Evolutionary conservation across 1,284 basidiomycete species (phyloP), one percentile per base, ranked within the genome.

Genomic region (Boletus semigastroideus): DNA sequence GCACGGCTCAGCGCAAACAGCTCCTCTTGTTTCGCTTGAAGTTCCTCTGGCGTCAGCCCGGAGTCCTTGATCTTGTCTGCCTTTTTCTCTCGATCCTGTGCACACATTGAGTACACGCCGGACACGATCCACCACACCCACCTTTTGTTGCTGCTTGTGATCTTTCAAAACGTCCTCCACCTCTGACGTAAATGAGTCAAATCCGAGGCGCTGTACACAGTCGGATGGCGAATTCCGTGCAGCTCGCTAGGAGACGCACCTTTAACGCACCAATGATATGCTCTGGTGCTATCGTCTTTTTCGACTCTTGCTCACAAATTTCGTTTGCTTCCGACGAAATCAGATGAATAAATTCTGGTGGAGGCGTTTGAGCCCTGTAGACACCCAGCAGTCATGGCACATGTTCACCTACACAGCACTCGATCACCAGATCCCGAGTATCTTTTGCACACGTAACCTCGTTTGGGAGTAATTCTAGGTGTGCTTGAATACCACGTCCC

Each of bases 271-370:
- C 78, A 40, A 98, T 88, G 43, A 99, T 95, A 67, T 99, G 96
- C 66, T 99, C 96, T 2, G 97, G 96, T 5, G 94, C 92, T 62
- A 99, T 99, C 0, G 96, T 99, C 78, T 99, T 99, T 77, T 98
- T 98, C n/a, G 91, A 90, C 65, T 95, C 94, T 69, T 92, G 88
- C 67, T 99, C 97, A 71, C 97, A 99, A 53, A 98, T 93, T 60
- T 98, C 94, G 72, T 99, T 99, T 48, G 95, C 91, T 72, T 98
- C 94, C 8, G 95, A 95, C 14, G 97, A 97, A 66, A 99, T 90
- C 67, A 99, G 76, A 68, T 98, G 93, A 61, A 99, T 96, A 73
- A 98, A 99, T 78, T 99, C 96, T 98, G 64, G 49, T 49, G 54
- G 44, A 59, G 42, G 28, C 42, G 25, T 19, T 40, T 59, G 53